phyloP scores from a whole-genome alignment of 2,329 filamentous ascomycete species.

The Setomelanomma holmii region DNA sequence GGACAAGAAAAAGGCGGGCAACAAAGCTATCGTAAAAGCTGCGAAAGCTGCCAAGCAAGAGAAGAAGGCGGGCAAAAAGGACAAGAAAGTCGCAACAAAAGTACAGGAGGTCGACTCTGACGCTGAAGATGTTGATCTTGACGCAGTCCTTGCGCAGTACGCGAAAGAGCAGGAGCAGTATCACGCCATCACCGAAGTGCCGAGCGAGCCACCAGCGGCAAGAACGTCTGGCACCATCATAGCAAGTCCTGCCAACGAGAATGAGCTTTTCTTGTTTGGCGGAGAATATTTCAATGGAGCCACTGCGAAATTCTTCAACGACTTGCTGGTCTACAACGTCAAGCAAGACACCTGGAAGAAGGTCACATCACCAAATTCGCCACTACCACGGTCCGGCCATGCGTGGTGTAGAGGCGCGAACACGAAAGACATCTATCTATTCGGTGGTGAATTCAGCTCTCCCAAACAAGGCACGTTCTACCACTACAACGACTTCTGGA shows the following conservation, averaged over 20 bases:
- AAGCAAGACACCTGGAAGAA: constrained; percentile 89
- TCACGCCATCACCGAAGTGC: constrained; percentile 86
- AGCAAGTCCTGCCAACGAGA: constrained; percentile 83
- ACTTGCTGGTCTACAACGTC: constrained; percentile 74
- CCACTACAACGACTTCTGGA: constrained; percentile 99
- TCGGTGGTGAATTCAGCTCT: constrained; percentile 94
- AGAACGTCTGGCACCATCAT: constrained; percentile 82
- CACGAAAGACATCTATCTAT: constrained; percentile 84
- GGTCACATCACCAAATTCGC: constrained; percentile 89
- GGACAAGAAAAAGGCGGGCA: constrained; percentile 58
- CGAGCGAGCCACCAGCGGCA: constrained; percentile 74
- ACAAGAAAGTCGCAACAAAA: constrained; percentile 81
- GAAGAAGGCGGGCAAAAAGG: constrained; percentile 76
- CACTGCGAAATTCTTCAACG: constrained; percentile 75
- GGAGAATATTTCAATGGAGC: constrained; percentile 96
- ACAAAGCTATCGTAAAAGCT: constrained; percentile 58
- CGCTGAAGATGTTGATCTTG: constrained; percentile 89
- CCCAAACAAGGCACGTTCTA: constrained; percentile 99
- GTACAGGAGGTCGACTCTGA: constrained; percentile 81
- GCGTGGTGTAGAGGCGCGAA: constrained; percentile 93
- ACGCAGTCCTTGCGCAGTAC: constrained; percentile 91
- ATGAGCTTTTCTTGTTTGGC: constrained; percentile 89
- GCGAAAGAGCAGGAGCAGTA: constrained; percentile 91
- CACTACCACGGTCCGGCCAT: constrained; percentile 88
- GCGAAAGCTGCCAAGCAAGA: constrained; percentile 76